phyloP scores from a whole-genome alignment of 2,329 filamentous ascomycete species.

The Dryadomyces sulphureus region DNA sequence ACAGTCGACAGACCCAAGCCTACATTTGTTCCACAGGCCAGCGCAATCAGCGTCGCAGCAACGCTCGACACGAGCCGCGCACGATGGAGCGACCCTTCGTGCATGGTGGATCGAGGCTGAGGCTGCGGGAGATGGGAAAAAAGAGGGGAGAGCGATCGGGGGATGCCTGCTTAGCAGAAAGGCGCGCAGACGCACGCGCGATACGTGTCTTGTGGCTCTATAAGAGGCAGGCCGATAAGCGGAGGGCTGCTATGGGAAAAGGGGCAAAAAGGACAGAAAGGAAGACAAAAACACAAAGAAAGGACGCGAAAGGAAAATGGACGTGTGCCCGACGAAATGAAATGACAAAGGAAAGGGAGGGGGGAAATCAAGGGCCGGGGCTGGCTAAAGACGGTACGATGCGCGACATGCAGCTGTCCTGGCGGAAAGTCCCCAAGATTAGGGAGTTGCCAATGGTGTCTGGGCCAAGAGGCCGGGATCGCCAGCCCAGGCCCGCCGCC shows the following conservation, averaged over 20 bases:
- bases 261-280: background rate
- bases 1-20: slow-evolving; percentile 14
- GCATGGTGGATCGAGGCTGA: slow-evolving; percentile 6
- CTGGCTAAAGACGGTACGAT: background rate
- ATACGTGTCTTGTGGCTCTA: too few relatives aligned
- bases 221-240: too few relatives aligned
- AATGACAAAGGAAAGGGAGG: background rate
- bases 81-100: slow-evolving; percentile 13
- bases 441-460: too few relatives aligned
- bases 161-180: too few relatives aligned
- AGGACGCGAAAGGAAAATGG: too few relatives aligned
- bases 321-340: too few relatives aligned
- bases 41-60: slow-evolving; percentile 68
- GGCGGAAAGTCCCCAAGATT: background rate
- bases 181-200: too few relatives aligned
- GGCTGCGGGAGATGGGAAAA: background rate
- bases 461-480: background rate
- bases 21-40: slow-evolving; percentile 90
- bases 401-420: background rate
- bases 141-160: background rate
- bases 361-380: background rate
- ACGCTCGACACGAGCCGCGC: slow-evolving; percentile 69
- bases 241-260: too few relatives aligned
- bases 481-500: background rate
- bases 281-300: too few relatives aligned